Evolutionary conservation across 495 filamentous ascomycete species (phyloP), one percentile per base, ranked within the genome.

Genomic region (Lasiosphaeria hispida): DNA sequence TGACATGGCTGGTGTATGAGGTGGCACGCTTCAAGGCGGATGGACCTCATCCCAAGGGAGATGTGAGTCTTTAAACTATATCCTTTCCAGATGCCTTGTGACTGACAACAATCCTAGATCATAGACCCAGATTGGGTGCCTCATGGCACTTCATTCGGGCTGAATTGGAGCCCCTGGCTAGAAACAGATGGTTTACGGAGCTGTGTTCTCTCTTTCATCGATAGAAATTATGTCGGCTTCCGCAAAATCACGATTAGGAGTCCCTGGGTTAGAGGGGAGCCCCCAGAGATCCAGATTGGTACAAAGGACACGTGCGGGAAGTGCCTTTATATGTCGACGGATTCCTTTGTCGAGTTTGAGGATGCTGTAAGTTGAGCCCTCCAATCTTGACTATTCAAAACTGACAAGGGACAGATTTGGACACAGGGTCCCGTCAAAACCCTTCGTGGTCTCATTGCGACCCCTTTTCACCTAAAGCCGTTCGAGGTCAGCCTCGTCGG

Each of bases 291-390:
- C 6, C 45, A 59, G 0, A 59, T 74, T 1, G 62, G 56, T 14
- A 40, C 55, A n/a, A 45, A 53, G 9, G 75, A 79, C 45, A 56
- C 54, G 0, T 61, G 64, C 30, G 75, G 74, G 0, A 67, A 71
- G 51, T 80, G 77, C 44, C 52, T 78, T 10, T 65, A 72, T 59
- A 60, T 78, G 14, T 71, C 75, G 2, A 66, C 69, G 7, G 76
- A 80, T 42, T 66, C 72, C 0, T 78, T 79, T 54, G 67, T 80
- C 3, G 71, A 72, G 57, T 80, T 76, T 66, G 77, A 80, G 55
- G 66, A 77, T 40, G 62, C 60, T 7, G 77, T 77, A 63, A 53
- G 73, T 47, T 13, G 18, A 19, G 4, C 3, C 7, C 19, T 50
- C 15, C 9, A 3, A 19, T 7, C 4, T 7, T 43, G 14, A 23